Percentiles rank a stretch among this genome's conserved stretches.
phyloP scores from a whole-genome alignment of 257 asterid species.

The Osmanthus fragrans region DNA sequence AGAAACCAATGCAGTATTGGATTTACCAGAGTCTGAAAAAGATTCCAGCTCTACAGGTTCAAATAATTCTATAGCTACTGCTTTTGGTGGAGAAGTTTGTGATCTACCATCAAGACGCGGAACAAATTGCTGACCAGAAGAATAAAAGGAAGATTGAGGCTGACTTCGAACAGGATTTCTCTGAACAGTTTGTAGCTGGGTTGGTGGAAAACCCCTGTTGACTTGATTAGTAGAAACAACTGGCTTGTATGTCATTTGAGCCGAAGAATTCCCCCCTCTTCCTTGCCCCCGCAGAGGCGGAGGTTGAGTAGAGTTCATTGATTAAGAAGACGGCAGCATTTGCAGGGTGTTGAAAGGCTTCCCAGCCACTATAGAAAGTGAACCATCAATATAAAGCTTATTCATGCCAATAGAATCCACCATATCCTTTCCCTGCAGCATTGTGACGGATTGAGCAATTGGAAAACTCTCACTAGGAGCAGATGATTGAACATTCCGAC shows the following conservation, averaged over 20 bases:
- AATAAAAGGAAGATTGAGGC: slow-evolving; percentile 50
- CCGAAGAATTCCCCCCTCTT: slow-evolving; percentile 54
- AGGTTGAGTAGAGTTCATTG: slow-evolving; percentile 39
- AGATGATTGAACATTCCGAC: slow-evolving; percentile 48
- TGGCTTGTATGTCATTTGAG: slow-evolving; percentile 68
- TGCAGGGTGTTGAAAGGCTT: slow-evolving; percentile 55
- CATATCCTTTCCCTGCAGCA: slow-evolving; percentile 53
- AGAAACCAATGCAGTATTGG: slow-evolving; percentile 59
- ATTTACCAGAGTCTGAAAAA: slow-evolving; percentile 50
- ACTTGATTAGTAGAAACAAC: slow-evolving; percentile 50
- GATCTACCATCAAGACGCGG: slow-evolving; percentile 51
- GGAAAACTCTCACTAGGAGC: slow-evolving; percentile 38
- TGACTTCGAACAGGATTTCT: slow-evolving; percentile 55
- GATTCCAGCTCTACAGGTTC: slow-evolving; percentile 61
- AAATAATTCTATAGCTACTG: slow-evolving; percentile 37
- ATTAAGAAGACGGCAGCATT: slow-evolving; percentile 46
- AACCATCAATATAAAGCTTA: slow-evolving; percentile 54
- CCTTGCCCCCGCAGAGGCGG: slow-evolving; percentile 63
- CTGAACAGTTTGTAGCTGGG: slow-evolving; percentile 48
- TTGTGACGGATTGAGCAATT: slow-evolving; percentile 38
- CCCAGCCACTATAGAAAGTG: slow-evolving; percentile 47
- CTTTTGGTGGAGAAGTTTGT: slow-evolving; percentile 70
- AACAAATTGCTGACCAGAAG: slow-evolving; percentile 53
- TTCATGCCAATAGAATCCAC: slow-evolving; percentile 58
- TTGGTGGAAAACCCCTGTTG: slow-evolving; percentile 50